Evolutionary conservation across 1,284 basidiomycete genomes (phyloP), one percentile per base, ranked within the genome.

Genomic region (Cutaneotrichosporon mucoides): DNA sequence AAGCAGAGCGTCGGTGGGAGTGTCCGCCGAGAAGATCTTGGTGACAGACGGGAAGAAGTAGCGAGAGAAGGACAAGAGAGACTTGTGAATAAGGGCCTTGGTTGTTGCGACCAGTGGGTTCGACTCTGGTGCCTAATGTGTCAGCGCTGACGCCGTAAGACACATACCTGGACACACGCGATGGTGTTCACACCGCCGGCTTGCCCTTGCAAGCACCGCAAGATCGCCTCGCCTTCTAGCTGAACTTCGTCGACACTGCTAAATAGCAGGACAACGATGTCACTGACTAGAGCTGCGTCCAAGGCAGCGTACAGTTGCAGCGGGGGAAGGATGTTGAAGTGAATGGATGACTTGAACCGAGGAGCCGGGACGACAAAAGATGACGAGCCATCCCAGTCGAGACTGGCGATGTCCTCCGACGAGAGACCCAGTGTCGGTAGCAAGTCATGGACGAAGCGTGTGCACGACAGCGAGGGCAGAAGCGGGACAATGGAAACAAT

Each of bases 21-120:
- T 80, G 55, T 79, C 77, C n/a, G 70, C 60, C 0, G 71, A 75
- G 67, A 82, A 78, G 4, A 84, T 73, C 67, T 82, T 83, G 41
- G 82, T 80, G 65, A 92, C 88, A n/a, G 84, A 83, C 0, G 95
- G 95, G 59, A 91, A 89, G 76, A 99, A 99, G 79, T 99, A 98
- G 65, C 88, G 86, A 56, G 94, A 86, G 80, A 98, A 97, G 2
- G 92, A 95, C 7, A 93, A 82, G 1, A 96, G 82, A 0, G 90
- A 94, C 79, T 91, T 92, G 61, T 90, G 79, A 43, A 92, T 83
- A 7, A 84, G 84, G 24, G 72, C 73, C 34, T 71, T 71, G 0
- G 82, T 71, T 35, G 86, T 84, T 35, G 83, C 79, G 73, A 88
- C 87, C 15, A 82, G 69, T 5, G 76, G 73, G 16, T 73, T 62